phyloP scores from a whole-genome alignment of 2,329 filamentous ascomycete genomes.

The Monilinia vaccinii-corymbosi region DNA sequence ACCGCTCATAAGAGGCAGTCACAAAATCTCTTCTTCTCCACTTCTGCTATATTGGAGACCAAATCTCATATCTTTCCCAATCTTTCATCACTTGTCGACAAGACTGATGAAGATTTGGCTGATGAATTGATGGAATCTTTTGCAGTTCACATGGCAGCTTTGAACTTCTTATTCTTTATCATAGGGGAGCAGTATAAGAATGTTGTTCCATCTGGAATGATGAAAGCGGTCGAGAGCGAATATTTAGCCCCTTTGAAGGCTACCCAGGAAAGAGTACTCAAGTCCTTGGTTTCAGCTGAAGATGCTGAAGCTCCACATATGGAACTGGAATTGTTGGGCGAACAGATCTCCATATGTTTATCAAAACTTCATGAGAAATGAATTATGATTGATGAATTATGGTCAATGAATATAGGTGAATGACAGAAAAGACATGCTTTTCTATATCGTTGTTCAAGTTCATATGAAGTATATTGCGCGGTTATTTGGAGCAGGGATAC shows the following conservation, averaged over 20 bases:
- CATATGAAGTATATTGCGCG: not conserved
- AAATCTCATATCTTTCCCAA: conserved; percentile 54
- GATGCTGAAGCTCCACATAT: conserved; percentile 6
- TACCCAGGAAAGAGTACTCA: conserved; percentile 31
- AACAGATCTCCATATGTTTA: conserved; percentile 19
- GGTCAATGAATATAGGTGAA: not conserved
- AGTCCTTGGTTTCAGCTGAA: conserved; percentile 3
- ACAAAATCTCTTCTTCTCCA: conserved; percentile 38
- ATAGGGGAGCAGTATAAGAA: conserved; percentile 38
- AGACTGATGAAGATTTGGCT: conserved; percentile 35
- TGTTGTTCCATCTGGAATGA: conserved; percentile 47
- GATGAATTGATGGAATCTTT: conserved; percentile 45
- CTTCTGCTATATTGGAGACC: conserved; percentile 49
- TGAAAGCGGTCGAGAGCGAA: conserved; percentile 46
- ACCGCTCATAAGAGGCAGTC: conserved; percentile 28
- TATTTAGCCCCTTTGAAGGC: conserved; percentile 46
- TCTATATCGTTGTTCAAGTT: not conserved
- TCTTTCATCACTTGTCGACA: conserved; percentile 38
- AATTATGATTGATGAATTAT: not conserved
- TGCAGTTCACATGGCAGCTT: conserved; percentile 48
- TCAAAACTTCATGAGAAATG: conserved; percentile 14
- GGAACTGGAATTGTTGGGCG: conserved; percentile 24
- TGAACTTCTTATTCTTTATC: conserved; percentile 52
- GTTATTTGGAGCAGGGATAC: not conserved
- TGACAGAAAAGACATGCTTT: not conserved